These are phyloP conservation scores for Halophytophthora polymorphica DNA, from an alignment of 352 stramenopile species.

Conservation along the genomic window DNA sequence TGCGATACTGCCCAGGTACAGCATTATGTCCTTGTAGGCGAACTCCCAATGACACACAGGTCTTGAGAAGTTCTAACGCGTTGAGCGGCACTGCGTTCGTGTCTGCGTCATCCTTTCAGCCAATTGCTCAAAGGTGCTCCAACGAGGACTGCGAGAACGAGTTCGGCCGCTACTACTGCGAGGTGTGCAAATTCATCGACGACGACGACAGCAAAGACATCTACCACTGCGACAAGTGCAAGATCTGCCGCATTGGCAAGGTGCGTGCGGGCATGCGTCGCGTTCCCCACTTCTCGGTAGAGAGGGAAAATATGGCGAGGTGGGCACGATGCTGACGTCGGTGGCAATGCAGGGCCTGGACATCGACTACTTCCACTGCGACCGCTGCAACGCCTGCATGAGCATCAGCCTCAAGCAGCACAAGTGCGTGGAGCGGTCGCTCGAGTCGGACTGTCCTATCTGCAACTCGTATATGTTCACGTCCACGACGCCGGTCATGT, in stretches of 20 bases:
- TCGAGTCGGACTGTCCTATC: conserved; percentile 95
- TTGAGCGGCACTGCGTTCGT: background rate
- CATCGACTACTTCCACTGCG: conserved; percentile 98
- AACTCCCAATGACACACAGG: background rate
- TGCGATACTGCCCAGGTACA: conserved; percentile 71
- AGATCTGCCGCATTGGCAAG: conserved; percentile 94
- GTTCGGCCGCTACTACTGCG: conserved; percentile 94
- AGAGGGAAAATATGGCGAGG: no score
- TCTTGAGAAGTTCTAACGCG: background rate
- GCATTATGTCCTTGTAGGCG: background rate
- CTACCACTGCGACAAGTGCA: conserved; percentile 98
- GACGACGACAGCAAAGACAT: conserved; percentile 91
- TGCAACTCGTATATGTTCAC: conserved; percentile 96
- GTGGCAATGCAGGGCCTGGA: conserved; percentile 71
- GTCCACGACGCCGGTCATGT: conserved; percentile 93
- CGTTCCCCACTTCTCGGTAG: no score
- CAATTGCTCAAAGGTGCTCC: conserved; percentile 50
- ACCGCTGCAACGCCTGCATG: conserved; percentile 98
- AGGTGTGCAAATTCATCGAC: conserved; percentile 96
- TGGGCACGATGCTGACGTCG: no score
- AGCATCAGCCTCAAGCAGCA: conserved; percentile 88
- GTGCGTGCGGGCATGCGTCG: no score
- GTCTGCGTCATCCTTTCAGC: conserved; percentile 44
- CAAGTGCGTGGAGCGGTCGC: conserved; percentile 92
- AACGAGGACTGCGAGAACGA: conserved; percentile 65